These are phyloP conservation scores for Aureobasidium sp. DNA, from an alignment of 2,329 filamentous ascomycete species.

Conservation along the genomic window DNA sequence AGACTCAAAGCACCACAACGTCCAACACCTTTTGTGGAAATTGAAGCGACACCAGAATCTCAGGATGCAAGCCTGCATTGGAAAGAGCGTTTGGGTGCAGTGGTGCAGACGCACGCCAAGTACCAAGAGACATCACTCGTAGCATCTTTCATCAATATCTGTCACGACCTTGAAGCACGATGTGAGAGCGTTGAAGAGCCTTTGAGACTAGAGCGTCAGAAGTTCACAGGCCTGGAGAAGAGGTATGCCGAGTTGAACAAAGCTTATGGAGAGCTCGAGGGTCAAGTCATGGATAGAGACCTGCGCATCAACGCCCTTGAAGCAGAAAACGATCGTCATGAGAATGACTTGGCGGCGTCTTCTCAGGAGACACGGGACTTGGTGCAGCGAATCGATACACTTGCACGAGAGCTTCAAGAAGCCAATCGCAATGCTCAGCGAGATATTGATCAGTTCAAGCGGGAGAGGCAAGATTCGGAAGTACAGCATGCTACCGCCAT, in stretches of 20 bases:
- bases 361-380: constrained; percentile 44
- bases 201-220: constrained; percentile 49
- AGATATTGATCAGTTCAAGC: constrained; percentile 41
- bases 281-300: constrained; percentile 39
- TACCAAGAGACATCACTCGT: constrained; percentile 54
- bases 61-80: constrained; percentile 49
- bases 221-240: constrained; percentile 36
- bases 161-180: constrained; percentile 61
- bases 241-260: constrained; percentile 40
- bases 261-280: constrained; percentile 42
- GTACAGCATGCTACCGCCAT: constrained; percentile 46
- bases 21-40: constrained; percentile 35
- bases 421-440: constrained; percentile 40
- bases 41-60: constrained; percentile 42
- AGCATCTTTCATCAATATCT: constrained; percentile 57
- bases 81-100: constrained; percentile 50
- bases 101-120: constrained; percentile 48
- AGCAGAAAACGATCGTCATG: constrained; percentile 43
- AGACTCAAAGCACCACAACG: neutral
- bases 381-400: constrained; percentile 33
- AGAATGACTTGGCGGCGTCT: constrained; percentile 41
- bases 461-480: constrained; percentile 49
- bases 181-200: constrained; percentile 63
- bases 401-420: constrained; percentile 42
- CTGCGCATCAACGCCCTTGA: constrained; percentile 43